Conservation (phyloP, 1,139 yeast species). For the Suhomyces guaymorum region DNA sequence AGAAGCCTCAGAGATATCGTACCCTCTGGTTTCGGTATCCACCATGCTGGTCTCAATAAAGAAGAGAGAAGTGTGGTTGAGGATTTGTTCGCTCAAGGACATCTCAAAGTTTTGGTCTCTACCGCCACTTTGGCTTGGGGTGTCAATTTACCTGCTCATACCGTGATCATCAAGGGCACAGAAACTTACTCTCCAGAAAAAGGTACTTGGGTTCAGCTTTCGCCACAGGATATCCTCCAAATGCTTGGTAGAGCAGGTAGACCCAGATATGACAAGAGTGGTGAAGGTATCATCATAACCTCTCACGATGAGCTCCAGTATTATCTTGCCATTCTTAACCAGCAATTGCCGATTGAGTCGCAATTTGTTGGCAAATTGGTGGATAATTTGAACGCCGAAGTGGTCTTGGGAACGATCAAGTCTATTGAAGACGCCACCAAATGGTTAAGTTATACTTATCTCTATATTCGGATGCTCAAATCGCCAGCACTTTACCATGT, state of each 20-base stretch:
- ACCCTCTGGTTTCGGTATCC: constrained; percentile 81
- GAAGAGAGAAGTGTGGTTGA: constrained; percentile 78
- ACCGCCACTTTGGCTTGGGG: constrained; percentile 99
- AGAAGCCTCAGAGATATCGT: constrained; percentile 60
- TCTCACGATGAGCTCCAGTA: constrained; percentile 84
- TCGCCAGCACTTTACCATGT: constrained; percentile 77
- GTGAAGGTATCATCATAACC: constrained; percentile 93
- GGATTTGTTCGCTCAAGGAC: constrained; percentile 86
- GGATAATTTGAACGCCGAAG: constrained; percentile 83
- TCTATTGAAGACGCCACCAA: constrained; percentile 64
- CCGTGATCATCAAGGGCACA: constrained; percentile 93
- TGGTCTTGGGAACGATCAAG: constrained; percentile 69
- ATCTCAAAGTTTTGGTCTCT: constrained; percentile 77
- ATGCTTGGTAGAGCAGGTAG: constrained; percentile 98
- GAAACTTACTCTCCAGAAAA: constrained; percentile 89
- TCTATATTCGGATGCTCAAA: constrained; percentile 75
- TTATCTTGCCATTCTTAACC: constrained; percentile 83
- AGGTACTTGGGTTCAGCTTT: constrained; percentile 84
- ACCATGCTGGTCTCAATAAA: constrained; percentile 87
- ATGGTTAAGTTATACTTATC: constrained; percentile 82
- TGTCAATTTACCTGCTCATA: constrained; percentile 95
- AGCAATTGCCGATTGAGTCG: constrained; percentile 90
- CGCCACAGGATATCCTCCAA: constrained; percentile 92
- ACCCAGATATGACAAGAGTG: constrained; percentile 88
- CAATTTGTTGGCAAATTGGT: constrained; percentile 71